These are phyloP conservation scores for Komagataella pastoris DNA, from an alignment of 805 yeast genomes.

Conservation along the genomic window DNA sequence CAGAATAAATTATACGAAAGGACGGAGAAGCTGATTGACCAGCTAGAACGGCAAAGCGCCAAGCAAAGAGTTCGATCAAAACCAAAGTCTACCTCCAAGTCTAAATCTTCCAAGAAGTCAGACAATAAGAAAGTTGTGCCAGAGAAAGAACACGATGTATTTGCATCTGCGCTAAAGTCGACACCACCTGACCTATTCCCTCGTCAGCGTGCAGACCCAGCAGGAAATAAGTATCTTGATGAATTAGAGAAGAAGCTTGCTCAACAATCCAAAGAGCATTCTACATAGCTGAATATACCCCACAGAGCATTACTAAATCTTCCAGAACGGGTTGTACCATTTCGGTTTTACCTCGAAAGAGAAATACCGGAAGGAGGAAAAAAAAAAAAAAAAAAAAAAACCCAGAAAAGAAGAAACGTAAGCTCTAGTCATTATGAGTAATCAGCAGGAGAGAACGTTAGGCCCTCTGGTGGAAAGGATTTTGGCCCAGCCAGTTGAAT, in stretches of 20 bases:
- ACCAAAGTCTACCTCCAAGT: neutral
- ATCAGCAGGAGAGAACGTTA: conserved; percentile 11
- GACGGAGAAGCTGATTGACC: conserved; percentile 43
- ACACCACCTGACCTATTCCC: neutral
- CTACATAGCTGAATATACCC: neutral
- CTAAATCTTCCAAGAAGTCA: neutral
- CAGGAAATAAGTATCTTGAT: neutral
- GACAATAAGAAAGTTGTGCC: neutral
- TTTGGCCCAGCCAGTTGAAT: conserved; percentile 45
- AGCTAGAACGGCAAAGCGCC: conserved; percentile 62
- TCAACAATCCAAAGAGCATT: neutral
- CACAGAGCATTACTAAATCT: neutral
- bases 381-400: no score
- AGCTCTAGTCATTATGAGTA: neutral
- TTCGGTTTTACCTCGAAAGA: neutral
- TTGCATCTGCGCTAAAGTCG: neutral
- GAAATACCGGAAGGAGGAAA: neutral
- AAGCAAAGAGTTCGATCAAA: conserved; percentile 2
- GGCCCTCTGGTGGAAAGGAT: conserved; percentile 52
- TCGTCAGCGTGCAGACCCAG: neutral
- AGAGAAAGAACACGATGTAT: neutral
- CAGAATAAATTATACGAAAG: conserved; percentile 47
- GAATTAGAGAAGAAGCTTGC: neutral
- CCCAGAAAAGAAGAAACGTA: neutral
- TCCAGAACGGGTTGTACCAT: neutral